Conservation (phyloP, 768 basidiomycete species). For the Leccinum arenicola region DNA sequence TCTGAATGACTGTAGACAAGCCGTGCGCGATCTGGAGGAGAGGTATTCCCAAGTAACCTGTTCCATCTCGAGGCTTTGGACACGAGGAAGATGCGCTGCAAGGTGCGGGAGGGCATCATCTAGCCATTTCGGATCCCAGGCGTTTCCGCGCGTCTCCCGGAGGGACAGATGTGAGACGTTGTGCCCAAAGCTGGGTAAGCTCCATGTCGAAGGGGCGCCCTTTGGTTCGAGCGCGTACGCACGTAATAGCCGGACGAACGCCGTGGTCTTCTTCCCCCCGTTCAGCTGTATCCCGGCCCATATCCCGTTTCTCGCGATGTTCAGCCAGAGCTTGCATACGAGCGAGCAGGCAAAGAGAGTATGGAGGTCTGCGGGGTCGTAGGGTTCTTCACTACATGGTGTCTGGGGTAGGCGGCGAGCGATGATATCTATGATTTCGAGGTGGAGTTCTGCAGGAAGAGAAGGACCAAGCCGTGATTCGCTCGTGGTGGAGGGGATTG, state of each 20-base stretch:
- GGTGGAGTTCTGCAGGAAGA: constrained; percentile 30
- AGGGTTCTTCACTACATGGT: constrained; percentile 8
- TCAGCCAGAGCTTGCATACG: constrained; percentile 32
- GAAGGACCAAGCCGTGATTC: constrained; percentile 14
- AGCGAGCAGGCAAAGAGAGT: constrained; percentile 27
- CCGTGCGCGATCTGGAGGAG: constrained; percentile 24
- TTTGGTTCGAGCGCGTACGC: constrained; percentile 13
- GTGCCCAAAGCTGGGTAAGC: constrained; percentile 55
- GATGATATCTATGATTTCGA: constrained; percentile 29
- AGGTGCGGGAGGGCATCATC: constrained; percentile 28
- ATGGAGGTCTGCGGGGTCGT: constrained; percentile 16
- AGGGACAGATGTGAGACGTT: constrained; percentile 38
- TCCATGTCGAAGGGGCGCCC: constrained; percentile 31
- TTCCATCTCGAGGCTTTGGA: constrained; percentile 30
- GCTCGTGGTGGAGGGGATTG: constrained; percentile 1
- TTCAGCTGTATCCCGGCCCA: constrained; percentile 25
- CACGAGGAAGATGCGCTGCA: constrained; percentile 15
- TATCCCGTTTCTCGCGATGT: constrained; percentile 21
- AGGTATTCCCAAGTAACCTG: constrained; percentile 33
- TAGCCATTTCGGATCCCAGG: constrained; percentile 35
- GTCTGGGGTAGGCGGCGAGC: constrained; percentile 14
- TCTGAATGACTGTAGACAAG: constrained; percentile 27
- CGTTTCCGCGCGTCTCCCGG: constrained; percentile 29
- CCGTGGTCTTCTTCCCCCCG: constrained; percentile 18
- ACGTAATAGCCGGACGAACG: constrained; percentile 17